A percentile compares a stretch with the other conserved stretches of the same genome.
phyloP scores from a whole-genome alignment of 148 eudicot genomes.

The Polygonum maritimum region DNA sequence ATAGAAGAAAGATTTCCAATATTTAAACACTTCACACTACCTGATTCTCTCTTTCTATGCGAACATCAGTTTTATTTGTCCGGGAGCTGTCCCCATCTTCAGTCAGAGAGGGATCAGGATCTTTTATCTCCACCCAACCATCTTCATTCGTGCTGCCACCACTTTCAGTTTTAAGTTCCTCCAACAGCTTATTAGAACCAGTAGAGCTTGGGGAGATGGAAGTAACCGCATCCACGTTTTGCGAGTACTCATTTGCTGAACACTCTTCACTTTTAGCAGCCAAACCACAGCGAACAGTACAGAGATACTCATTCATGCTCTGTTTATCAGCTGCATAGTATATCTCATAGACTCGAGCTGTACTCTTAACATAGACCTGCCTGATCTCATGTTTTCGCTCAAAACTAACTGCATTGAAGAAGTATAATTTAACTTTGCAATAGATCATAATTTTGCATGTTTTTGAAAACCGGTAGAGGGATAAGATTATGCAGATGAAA shows the following conservation, averaged over 20 bases:
- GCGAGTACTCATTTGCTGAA: conserved; percentile 27
- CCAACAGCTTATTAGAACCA: conserved; percentile 18
- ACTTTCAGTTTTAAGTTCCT: conserved; percentile 24
- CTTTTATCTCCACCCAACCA: conserved; percentile 87
- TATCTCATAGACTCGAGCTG: conserved; percentile 78
- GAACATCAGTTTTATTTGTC: conserved; percentile 16
- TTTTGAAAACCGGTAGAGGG: not conserved
- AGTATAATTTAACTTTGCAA: not conserved
- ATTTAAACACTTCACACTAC: conserved; percentile 17
- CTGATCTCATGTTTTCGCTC: conserved; percentile 54
- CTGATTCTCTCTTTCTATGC: conserved; percentile 25
- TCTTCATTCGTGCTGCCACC: conserved; percentile 39
- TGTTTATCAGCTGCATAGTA: conserved; percentile 39
- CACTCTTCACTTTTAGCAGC: conserved; percentile 38
- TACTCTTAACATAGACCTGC: conserved; percentile 78
- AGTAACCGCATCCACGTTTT: conserved; percentile 24
- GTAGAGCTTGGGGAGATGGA: conserved; percentile 17
- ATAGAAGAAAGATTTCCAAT: not conserved
- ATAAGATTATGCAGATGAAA: not conserved
- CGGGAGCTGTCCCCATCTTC: conserved; percentile 17
- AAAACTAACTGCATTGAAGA: conserved; percentile 46
- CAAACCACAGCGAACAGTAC: conserved; percentile 79
- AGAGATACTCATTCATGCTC: conserved; percentile 56
- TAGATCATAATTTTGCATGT: not conserved
- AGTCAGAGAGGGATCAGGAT: conserved; percentile 23